Percentiles rank a stretch among this genome's conserved stretches.
phyloP scores from a whole-genome alignment of 306 rosid species.

The Cercis canadensis region DNA sequence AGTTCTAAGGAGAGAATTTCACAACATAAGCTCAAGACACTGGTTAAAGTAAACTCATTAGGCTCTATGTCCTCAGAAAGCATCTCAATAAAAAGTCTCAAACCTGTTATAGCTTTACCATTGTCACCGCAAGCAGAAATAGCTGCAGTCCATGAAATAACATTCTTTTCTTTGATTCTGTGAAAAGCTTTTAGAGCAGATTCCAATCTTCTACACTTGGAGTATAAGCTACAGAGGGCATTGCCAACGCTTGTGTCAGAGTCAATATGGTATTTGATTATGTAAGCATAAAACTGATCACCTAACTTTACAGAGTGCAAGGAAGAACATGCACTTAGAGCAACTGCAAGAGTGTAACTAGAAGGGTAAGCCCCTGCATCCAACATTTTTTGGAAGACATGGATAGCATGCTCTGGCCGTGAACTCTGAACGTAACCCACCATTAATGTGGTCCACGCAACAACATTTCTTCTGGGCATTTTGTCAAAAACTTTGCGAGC shows the following conservation, averaged over 20 bases:
- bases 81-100: conserved; percentile 66
- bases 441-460: conserved; percentile 79
- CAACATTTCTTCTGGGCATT: conserved; percentile 59
- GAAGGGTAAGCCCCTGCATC: conserved; percentile 74
- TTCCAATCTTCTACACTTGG: conserved; percentile 63
- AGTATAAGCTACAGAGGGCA: conserved; percentile 84
- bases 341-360: conserved; percentile 64
- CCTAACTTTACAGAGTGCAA: conserved; percentile 57
- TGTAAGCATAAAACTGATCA: conserved; percentile 79
- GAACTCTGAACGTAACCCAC: conserved; percentile 65
- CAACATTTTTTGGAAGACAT: conserved; percentile 74
- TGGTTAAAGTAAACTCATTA: conserved; percentile 76
- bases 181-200: conserved; percentile 62
- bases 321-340: conserved; percentile 67
- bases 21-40: conserved; percentile 77
- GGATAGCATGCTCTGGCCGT: conserved; percentile 58
- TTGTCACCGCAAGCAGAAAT: conserved; percentile 78
- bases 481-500: conserved; percentile 67
- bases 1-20: conserved; percentile 49
- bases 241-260: conserved; percentile 79
- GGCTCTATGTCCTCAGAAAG: conserved; percentile 62
- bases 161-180: conserved; percentile 65
- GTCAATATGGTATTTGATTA: conserved; percentile 65
- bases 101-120: conserved; percentile 63
- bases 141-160: conserved; percentile 85